A percentile compares a stretch with the other conserved stretches of the same genome.
phyloP scores from a whole-genome alignment of 1,284 basidiomycete species.

The Moniliophthora roreri region DNA sequence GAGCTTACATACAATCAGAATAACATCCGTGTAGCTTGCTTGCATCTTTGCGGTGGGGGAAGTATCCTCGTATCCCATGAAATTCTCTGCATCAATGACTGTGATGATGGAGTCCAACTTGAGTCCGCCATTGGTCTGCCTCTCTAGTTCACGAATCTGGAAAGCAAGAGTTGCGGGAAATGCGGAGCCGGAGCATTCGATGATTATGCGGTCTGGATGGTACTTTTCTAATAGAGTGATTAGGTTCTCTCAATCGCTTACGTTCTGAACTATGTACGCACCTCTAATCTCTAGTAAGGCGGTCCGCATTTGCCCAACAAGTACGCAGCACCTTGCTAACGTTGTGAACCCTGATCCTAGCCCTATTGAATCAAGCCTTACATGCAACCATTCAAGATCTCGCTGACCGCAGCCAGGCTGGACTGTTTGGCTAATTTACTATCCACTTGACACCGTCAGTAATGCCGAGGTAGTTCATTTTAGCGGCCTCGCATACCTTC shows the following conservation, averaged over 20 bases:
- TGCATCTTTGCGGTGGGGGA: constrained; percentile 89
- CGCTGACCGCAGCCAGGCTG: constrained; percentile 80
- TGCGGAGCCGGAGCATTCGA: constrained; percentile 92
- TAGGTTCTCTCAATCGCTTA: constrained; percentile 1
- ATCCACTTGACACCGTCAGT: constrained; percentile 55
- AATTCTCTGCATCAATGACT: constrained; percentile 89
- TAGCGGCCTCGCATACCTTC: constrained; percentile 50
- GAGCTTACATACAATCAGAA: constrained; percentile 79
- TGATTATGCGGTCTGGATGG: constrained; percentile 84
- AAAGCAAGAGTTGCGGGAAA: constrained; percentile 91
- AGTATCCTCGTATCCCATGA: constrained; percentile 86
- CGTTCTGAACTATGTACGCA: constrained; percentile 26
- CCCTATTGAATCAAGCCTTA: constrained; percentile 33
- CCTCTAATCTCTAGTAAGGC: constrained; percentile 85
- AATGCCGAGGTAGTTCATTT: background rate
- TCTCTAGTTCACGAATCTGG: constrained; percentile 86
- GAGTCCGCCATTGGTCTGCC: constrained; percentile 71
- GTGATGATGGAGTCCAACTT: constrained; percentile 88
- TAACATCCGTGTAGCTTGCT: constrained; percentile 89
- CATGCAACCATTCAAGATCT: constrained; percentile 94
- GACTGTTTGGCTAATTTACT: constrained; percentile 85
- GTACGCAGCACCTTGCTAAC: constrained; percentile 76
- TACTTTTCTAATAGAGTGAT: constrained; percentile 58
- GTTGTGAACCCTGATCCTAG: background rate
- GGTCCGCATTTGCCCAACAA: constrained; percentile 90